Evolutionary conservation across 495 filamentous ascomycete genomes (phyloP), one percentile per base, ranked within the genome.

Genomic region (Xylaria palmicola): DNA sequence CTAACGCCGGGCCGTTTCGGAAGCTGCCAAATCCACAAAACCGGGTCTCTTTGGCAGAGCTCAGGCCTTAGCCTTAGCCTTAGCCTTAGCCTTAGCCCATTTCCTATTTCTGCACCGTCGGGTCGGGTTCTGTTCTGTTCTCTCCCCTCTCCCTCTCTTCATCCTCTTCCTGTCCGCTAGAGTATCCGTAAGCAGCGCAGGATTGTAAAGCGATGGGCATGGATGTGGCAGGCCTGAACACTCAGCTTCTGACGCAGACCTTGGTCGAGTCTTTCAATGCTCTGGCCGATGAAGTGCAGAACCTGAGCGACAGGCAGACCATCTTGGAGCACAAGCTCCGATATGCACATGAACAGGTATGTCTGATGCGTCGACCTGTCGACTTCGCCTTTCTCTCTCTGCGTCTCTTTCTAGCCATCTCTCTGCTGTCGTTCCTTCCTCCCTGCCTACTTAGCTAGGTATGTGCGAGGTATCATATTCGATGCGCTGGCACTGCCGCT

Each of bases 241-340:
- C 65, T 69, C 60, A 71, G 62, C 70, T 74, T 36, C 75, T 81
- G 15, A 76, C 74, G 17, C 78, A 75, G 73, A 79, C 76, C 63
- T 72, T 85, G 57, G 77, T 76, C 37, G 78, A 78, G 67, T 89
- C 86, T 55, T 90, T 87, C 75, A 86, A 84, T 71, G 79, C 81
- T 36, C 79, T 90, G 37, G 81, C 82, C 47, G 79, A 83, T 62
- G 81, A 85, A 74, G 80, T 84, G 8, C 81, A 85, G 71, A 74
- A 75, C 32, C 68, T 84, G 59, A 79, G 77, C 59, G 80, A 83
- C 63, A 76, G 79, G 61, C 81, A 83, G 56, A 81, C 77, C 3
- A 75, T 84, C 40, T 67, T 84, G 56, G 80, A 84, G 71, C 78
- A 85, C 65, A 85, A 84, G 68, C 73, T 85, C 36, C 77, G 79